Conservation (phyloP, 345 rosid genomes). For the Salix purpurea region DNA sequence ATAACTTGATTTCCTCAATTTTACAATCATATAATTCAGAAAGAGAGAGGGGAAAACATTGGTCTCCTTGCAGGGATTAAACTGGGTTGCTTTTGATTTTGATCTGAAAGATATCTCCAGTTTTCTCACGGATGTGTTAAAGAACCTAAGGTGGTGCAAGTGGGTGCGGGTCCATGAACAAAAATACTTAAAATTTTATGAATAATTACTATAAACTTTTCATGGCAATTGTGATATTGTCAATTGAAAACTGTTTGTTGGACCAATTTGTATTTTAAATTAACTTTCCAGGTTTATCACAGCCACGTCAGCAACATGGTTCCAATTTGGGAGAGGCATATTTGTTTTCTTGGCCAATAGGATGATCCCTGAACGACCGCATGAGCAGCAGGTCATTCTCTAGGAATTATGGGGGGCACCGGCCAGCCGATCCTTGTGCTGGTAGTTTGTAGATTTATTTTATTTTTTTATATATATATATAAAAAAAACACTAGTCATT, state of each 20-base stretch:
- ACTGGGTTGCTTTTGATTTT: constrained; percentile 4
- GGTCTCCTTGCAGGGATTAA: constrained; percentile 9
- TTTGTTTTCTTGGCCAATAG: background rate
- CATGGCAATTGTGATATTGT: constrained; percentile 6
- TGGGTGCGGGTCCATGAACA: background rate
- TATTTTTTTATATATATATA: too few species aligned
- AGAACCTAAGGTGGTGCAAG: background rate
- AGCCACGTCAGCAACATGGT: background rate
- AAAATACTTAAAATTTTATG: background rate
- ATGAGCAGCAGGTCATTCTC: background rate
- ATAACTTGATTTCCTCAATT: background rate
- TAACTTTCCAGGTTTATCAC: background rate
- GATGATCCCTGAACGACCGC: background rate
- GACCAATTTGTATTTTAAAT: background rate
- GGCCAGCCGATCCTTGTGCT: background rate
- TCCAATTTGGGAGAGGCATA: background rate
- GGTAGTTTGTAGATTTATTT: too few species aligned
- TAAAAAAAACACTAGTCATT: too few species aligned
- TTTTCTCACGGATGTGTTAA: background rate
- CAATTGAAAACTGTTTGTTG: background rate
- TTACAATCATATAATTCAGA: background rate
- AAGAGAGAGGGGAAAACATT: constrained; percentile 6
- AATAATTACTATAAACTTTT: background rate
- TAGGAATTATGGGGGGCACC: background rate
- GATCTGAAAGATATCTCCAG: constrained; percentile 3